Base-by-base conservation (phyloP, 2,329 filamentous ascomycete genomes). In the Paecilomyces dactylethromorphus region DNA sequence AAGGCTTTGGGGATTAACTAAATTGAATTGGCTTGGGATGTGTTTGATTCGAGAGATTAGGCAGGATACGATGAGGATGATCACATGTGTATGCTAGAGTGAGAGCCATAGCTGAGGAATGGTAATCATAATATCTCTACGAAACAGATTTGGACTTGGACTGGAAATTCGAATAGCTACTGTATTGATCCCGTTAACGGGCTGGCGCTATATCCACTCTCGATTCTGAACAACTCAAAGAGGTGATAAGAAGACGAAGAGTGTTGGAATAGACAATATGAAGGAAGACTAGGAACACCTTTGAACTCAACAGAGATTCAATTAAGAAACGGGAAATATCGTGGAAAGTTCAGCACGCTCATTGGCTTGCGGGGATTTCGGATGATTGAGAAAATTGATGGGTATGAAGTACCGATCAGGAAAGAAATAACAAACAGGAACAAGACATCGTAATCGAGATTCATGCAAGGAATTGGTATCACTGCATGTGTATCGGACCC, bases 1-100 rank as follows among this genome's bases (percentile, higher is more conserved):
- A 72, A 74, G 68, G 76, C 70, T 51, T 54, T 66, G 56, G 60
- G 60, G n/a, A 3, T 26, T 5, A 24, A 45, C 15, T 29, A 10
- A 24, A 13, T 21, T 10, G 18, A 52, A 45, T 45, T 15, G 6
- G 15, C 4, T 8, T 21, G 35, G 33, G 33, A 1, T 39, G 33
- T 26, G n/a, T 39, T 39, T 39, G 33, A 10, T 10, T 33, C 32
- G 32, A 10, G 35, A n/a, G 35, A 18, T 45, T 45, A 15, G 15
- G 4, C 8, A n/a, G 35, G 35, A 45, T 4, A 6, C 3, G 18
- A 45, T 45, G 15, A 45, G 18, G 8, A 15, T 45, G 35, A n/a
- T n/a, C 13, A 45, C 12, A 15, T n/a, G 35, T 45, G 35, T 45
- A n/a, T 18, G 35, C 35, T 45, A 18, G 8, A 18, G 18, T 45